Base-by-base conservation (phyloP, 1,139 yeast species). In the Pneumocystis canis region DNA sequence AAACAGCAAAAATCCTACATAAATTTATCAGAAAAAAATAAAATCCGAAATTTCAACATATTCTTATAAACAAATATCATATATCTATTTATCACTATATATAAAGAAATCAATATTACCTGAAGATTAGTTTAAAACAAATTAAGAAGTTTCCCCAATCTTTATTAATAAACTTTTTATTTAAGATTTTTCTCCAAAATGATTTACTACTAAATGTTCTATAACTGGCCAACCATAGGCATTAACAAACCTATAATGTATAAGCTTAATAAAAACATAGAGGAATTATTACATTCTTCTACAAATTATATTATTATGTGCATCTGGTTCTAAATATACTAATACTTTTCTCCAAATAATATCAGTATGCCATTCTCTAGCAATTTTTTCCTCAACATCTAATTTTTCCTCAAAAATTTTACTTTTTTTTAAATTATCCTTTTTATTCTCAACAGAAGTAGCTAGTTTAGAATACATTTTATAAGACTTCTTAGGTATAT, bases 141-240 rank as follows among this genome's bases (percentile, higher is more conserved):
- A n/a, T n/a, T n/a, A n/a, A n/a, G n/a, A n/a, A n/a, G n/a, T n/a
- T n/a, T n/a, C n/a, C n/a, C n/a, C n/a, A n/a, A n/a, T n/a, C n/a
- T n/a, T 47, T 20, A 47, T 47, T 11, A 14, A 25, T 47, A 47
- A 14, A 47, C 25, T 47, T 6, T 9, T 47, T 31, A 37, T 47
- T 47, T 25, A 20, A 9, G 16, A 25, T 30, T 5, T 30, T 37
- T 39, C n/a, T 58, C 61, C 63, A 71, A 87, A 87, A 73, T 87
- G 94, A 63, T 82, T 79, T 20, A 79, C 74, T 0, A 86, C 87
- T 67, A 92, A 70, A 73, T 92, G 97, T 62, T 86, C 87, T 41
- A 92, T 79, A 0, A 89, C 96, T 0, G 88, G 89, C 96, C 97
- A 90, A 1, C 99, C 99, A 74, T 86, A 89, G 0, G 97, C 95